Base-by-base conservation (phyloP, 805 yeast genomes). In the Candida ascalaphidarum region DNA sequence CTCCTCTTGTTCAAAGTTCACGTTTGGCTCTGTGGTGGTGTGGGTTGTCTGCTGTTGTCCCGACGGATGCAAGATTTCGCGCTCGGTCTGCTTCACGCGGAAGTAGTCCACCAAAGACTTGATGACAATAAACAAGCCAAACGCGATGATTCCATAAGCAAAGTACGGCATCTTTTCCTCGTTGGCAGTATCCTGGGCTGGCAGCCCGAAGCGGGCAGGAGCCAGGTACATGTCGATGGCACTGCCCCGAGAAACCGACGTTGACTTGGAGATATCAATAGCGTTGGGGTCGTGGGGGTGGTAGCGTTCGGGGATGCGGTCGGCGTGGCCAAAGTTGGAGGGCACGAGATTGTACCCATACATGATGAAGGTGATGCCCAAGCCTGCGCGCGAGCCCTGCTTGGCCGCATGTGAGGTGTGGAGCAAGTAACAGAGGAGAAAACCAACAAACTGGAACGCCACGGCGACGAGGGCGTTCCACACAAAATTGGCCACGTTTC, bases 401-500 rank as follows among this genome's bases (percentile, higher is more conserved):
- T 84, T 85, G 4, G 96, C 95, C 4, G 97, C 96, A 50, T 92
- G 98, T 3, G 96, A 83, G 1, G 97, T 89, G 55, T 92, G 97
- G 30, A 92, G 63, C 25, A 89, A 60, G 49, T 88, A 92, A 6
- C 97, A 88, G 31, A 89, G 65, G 23, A 92, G 65, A 55, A 92
- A 92, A 3, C 98, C 98, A 18, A 89, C 80, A 50, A 82, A 83
- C 55, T 89, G 96, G 63, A 92, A 92, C 22, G 94, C 80, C n/a
- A 84, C 69, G 14, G 95, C 77, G 3, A 92, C 94, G 40, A 85
- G 67, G 40, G 77, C 66, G 55, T 88, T 89, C 97, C 98, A 89
- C 4, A 83, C 55, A 44, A 88, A 79, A 46, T 83, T 84, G 21
- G 94, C 75, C n/a, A 82, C 51, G 45, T 81, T 81, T 2, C 98